Base-by-base conservation (phyloP, 257 asterid species). In the Dorcoceras hygrometricum region DNA sequence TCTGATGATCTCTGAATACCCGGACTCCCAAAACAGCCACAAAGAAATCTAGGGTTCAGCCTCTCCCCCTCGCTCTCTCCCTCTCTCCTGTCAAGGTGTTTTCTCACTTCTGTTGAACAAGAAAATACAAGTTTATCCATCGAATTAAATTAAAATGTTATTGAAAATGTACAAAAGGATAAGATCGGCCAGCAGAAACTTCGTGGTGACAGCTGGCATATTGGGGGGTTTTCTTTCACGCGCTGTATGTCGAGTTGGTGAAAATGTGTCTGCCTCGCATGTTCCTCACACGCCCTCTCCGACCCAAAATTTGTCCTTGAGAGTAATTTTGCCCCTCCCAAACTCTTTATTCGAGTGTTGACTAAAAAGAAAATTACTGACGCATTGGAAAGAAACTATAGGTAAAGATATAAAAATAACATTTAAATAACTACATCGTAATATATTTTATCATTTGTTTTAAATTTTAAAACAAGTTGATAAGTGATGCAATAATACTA, bases 171-270 rank as follows among this genome's bases (percentile, higher is more conserved):
- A 32, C 60, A 75, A 78, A 59, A 69, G 83, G 86, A 81, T 81
- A 81, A 81, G 81, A 83, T 75, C 79, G 78, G 86, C 79, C 81
- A 78, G 81, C 75, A 77, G 68, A 66, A 74, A 72, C 80, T 61
- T 71, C 51, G 77, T 63, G 67, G 66, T 48, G 86, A 79, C 81
- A 78, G 66, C 83, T 81, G 83, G 86, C 69, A 68, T 3, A 43
- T 56, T 58, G 58, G 65, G 65, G 60, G 6, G 51, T 69, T 57
- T 39, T 27, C 61, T n/a, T 69, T 67, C 79, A 75, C 79, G 81
- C 81, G 86, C 71, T 78, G 27, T 43, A 68, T 57, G 9, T 23
- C 32, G 50, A 63, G 26, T 66, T n/a, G 8, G 51, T 0, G 4
- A 18, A 27, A 24, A 66, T 79, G 77, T 66, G 75, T 60, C 72